Conservation (phyloP, 2,329 filamentous ascomycete genomes). For the Colletotrichum orchidophilum region DNA sequence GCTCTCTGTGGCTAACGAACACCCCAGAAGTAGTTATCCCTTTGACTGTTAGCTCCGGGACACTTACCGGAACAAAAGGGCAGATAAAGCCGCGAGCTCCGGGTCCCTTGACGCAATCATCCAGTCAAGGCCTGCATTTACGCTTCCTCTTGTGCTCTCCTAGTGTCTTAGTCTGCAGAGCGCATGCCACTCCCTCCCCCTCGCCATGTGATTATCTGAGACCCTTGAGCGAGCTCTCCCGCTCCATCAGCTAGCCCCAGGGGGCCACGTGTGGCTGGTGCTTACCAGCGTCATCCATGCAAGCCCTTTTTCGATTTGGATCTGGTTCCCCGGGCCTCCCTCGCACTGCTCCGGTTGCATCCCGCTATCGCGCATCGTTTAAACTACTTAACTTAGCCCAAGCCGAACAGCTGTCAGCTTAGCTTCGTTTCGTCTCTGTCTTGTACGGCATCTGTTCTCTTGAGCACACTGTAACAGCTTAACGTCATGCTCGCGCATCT, state of each 20-base stretch:
- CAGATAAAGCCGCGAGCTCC: not conserved
- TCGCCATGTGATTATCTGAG: slow-evolving; percentile 25
- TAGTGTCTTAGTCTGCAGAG: slow-evolving; percentile 17
- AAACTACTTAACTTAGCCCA: slow-evolving; percentile 3
- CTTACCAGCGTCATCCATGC: not conserved
- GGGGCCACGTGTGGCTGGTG: slow-evolving; percentile 20
- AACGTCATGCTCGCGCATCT: not conserved
- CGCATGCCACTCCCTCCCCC: slow-evolving; percentile 21
- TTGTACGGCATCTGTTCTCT: slow-evolving; percentile 29
- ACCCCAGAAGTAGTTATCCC: not conserved
- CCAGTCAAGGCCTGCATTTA: not conserved
- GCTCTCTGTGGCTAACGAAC: not conserved
- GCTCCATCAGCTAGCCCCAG: not conserved
- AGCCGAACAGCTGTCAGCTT: slow-evolving; percentile 22
- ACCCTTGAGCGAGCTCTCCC: slow-evolving; percentile 1
- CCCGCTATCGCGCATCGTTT: slow-evolving; percentile 10
- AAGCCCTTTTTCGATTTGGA: not conserved
- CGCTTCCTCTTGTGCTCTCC: not conserved
- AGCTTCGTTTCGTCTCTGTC: slow-evolving; percentile 24
- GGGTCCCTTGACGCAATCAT: not conserved
- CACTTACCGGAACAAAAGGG: not conserved
- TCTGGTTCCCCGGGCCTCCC: not conserved
- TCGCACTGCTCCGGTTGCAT: slow-evolving; percentile 5
- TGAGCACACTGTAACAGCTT: not conserved
- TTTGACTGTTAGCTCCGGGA: not conserved